phyloP scores from a whole-genome alignment of 257 asterid species.

The Marsdenia floribunda region DNA sequence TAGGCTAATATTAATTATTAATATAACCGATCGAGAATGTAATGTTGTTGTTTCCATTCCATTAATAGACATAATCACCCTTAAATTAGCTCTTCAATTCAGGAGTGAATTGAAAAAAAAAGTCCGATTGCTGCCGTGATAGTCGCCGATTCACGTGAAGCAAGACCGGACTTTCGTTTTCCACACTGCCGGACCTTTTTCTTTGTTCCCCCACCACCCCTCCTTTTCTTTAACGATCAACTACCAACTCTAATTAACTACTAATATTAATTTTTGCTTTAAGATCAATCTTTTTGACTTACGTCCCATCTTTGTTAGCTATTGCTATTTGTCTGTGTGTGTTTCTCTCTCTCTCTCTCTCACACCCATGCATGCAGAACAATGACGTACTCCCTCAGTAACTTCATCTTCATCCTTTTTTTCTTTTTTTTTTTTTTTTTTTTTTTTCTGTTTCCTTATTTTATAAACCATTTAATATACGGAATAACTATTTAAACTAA shows the following conservation, averaged over 20 bases:
- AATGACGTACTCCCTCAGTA: background rate
- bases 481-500: no score
- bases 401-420: background rate
- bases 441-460: no score
- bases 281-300: constrained; percentile 12
- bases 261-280: background rate
- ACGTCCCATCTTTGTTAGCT: constrained; percentile 10
- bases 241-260: constrained; percentile 7
- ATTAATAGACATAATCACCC: constrained; percentile 13
- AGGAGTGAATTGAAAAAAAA: background rate
- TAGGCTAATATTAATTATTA: no score
- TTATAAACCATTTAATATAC: no score
- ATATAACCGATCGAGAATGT: constrained; percentile 11
- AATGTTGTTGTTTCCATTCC: background rate
- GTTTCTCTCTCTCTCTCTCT: background rate
- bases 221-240: constrained; percentile 10
- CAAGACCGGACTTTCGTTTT: constrained; percentile 20
- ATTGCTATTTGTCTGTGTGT: background rate
- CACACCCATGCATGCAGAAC: constrained; percentile 10
- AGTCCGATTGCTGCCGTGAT: constrained; percentile 26
- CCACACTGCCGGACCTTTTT: background rate
- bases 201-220: no score
- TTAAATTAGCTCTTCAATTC: background rate
- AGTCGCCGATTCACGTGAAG: constrained; percentile 27
- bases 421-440: no score